Percentiles rank a stretch among this genome's conserved stretches.
Conservation (phyloP, 257 asterid genomes). For the Nicotiana knightiana region DNA sequence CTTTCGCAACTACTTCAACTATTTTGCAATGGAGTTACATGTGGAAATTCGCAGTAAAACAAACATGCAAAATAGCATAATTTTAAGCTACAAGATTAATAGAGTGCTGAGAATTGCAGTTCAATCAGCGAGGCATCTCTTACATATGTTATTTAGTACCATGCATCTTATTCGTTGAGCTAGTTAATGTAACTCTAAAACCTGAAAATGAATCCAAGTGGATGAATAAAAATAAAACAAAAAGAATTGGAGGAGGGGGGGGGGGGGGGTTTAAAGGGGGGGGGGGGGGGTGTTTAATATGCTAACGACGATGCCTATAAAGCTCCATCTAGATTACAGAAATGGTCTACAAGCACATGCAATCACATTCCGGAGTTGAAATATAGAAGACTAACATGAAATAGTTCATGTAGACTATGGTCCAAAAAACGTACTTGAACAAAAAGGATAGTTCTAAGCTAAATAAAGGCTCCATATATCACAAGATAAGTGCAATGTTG, state of each 20-base stretch:
- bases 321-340: background rate
- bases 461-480: background rate
- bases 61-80: background rate
- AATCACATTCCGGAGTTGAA: background rate
- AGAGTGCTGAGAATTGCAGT: background rate
- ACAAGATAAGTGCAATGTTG: background rate
- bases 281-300: background rate
- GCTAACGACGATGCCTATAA: background rate
- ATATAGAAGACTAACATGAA: background rate
- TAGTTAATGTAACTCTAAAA: background rate
- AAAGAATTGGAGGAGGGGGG: background rate
- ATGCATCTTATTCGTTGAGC: background rate
- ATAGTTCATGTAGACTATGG: background rate
- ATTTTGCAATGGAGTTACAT: background rate
- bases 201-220: background rate
- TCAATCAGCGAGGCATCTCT: background rate
- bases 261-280: too few species aligned
- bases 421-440: background rate
- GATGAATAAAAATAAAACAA: background rate
- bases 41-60: background rate
- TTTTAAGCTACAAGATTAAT: background rate
- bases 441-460: background rate
- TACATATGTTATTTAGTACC: too few species aligned
- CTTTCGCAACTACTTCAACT: background rate
- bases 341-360: background rate